A percentile compares a stretch with the other conserved stretches of the same genome.
Conservation (phyloP, 768 basidiomycete genomes). For the Hericium rajendrae region DNA sequence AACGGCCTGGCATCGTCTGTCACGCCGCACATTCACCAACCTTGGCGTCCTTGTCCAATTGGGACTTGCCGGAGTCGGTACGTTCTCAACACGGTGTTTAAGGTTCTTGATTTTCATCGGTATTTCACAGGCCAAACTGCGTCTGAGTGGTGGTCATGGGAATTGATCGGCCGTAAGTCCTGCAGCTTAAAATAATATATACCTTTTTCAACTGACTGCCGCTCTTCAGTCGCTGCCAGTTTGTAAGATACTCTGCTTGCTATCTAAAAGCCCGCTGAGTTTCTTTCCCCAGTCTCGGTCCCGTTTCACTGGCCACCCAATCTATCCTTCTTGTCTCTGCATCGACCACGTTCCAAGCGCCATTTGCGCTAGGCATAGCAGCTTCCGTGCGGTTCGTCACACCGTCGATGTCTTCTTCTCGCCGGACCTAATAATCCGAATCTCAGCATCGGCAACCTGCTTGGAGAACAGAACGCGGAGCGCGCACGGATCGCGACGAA, state of each 20-base stretch:
- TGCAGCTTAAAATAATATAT: not conserved
- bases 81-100: conserved; percentile 10
- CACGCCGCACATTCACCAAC: conserved; percentile 50
- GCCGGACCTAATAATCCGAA: not conserved
- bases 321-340: conserved; percentile 73
- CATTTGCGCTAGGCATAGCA: conserved; percentile 75
- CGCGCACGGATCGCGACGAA: conserved; percentile 64
- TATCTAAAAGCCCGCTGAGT: not conserved
- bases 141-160: conserved; percentile 98
- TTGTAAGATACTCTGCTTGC: conserved; percentile 24
- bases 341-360: conserved; percentile 74
- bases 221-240: conserved; percentile 39
- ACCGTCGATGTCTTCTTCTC: not conserved
- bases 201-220: not conserved
- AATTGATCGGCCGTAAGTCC: conserved; percentile 51
- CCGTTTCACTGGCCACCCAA: conserved; percentile 77
- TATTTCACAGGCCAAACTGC: conserved; percentile 54
- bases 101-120: not conserved
- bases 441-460: conserved; percentile 73
- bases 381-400: conserved; percentile 65
- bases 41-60: conserved; percentile 64
- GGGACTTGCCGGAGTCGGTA: conserved; percentile 74
- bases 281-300: conserved; percentile 49
- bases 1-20: conserved; percentile 79
- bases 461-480: conserved; percentile 68